Evolutionary conservation across 768 basidiomycete species (phyloP).

Genomic region (Suillus spraguei): DNA sequence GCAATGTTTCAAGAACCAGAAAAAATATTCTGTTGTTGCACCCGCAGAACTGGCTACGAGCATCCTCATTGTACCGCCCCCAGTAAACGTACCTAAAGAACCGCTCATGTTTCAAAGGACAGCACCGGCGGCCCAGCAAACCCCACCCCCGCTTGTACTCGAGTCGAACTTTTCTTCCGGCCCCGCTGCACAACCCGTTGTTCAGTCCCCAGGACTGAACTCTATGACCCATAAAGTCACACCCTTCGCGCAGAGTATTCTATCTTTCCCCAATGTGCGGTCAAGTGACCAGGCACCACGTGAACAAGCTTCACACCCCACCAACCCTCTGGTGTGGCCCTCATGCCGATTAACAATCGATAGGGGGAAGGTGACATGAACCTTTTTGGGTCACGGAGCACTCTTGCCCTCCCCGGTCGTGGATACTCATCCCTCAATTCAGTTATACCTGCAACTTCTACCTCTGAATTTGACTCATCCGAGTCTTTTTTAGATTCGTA

Average conservation of each 20-base stretch:
- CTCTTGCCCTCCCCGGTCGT: neutral
- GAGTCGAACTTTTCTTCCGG: neutral
- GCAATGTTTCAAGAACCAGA: neutral
- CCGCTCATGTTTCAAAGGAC: neutral
- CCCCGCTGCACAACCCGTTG: neutral
- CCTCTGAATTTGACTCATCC: neutral
- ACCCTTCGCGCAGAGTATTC: neutral
- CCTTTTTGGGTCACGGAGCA: neutral
- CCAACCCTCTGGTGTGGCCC: neutral
- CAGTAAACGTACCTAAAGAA: neutral
- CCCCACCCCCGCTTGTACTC: neutral
- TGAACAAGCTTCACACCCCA: neutral
- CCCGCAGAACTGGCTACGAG: neutral
- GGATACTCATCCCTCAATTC: neutral
- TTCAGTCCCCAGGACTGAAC: neutral
- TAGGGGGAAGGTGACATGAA: neutral
- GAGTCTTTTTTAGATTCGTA: neutral
- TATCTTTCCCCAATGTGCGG: neutral
- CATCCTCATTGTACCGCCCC: neutral
- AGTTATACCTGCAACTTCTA: neutral
- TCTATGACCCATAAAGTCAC: neutral
- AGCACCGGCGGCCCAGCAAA: neutral
- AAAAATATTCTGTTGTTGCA: neutral
- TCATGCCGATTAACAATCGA: neutral
- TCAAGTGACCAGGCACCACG: neutral